Conservation (phyloP, 345 rosid genomes). For the Eucalyptus pauciflora region DNA sequence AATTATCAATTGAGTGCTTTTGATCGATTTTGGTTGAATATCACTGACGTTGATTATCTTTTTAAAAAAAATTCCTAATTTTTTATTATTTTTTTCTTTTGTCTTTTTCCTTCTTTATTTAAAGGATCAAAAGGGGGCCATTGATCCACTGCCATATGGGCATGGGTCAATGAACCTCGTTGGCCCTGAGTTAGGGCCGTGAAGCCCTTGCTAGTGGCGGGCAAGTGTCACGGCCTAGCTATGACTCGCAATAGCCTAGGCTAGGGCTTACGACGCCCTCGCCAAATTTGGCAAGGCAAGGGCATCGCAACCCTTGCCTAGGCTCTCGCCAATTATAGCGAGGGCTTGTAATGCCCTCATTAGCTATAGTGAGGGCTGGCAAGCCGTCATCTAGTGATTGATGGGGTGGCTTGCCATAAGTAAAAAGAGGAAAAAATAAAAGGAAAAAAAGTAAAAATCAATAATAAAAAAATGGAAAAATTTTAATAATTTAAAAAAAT, state of each 20-base stretch:
- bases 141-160: not conserved
- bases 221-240: not conserved
- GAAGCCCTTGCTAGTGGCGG: not conserved
- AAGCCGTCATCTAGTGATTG: not conserved
- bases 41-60: not conserved
- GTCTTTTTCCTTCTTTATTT: no score
- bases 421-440: no score
- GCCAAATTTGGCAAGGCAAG: not conserved
- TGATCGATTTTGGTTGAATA: not conserved
- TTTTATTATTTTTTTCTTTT: no score
- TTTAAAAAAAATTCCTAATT: no score
- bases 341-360: no score
- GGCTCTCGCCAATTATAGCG: no score
- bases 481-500: no score
- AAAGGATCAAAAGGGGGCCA: not conserved
- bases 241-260: not conserved
- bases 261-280: not conserved
- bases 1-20: not conserved
- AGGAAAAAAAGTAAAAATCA: no score
- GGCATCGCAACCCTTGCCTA: fast-evolving
- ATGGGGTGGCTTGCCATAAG: fast-evolving
- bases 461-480: no score
- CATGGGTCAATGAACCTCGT: not conserved
- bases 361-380: not conserved
- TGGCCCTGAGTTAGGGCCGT: not conserved